Conservation (phyloP, 306 rosid genomes). For the Quercus bicolor region DNA sequence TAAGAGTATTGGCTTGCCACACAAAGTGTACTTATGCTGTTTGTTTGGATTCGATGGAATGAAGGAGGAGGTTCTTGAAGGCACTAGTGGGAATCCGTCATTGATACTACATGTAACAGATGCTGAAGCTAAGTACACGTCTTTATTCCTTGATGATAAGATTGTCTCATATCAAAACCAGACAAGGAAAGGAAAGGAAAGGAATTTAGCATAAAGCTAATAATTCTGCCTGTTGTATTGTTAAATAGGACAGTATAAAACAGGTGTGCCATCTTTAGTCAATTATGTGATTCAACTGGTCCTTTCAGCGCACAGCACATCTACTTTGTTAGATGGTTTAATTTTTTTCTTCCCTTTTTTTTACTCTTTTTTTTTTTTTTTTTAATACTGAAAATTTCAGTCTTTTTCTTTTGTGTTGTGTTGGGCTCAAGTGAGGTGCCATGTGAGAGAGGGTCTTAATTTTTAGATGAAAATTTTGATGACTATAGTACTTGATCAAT, state of each 20-base stretch:
- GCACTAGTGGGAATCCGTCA: background rate
- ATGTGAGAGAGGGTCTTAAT: no score
- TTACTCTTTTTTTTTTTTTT: no score
- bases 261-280: background rate
- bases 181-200: background rate
- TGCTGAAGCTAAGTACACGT: background rate
- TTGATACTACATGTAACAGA: background rate
- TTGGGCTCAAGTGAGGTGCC: no score
- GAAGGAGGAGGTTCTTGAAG: slow-evolving; percentile 20
- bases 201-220: background rate
- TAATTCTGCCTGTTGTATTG: background rate
- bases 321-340: background rate
- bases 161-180: background rate
- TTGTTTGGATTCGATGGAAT: background rate
- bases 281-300: background rate
- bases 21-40: background rate
- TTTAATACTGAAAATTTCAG: no score
- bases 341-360: no score
- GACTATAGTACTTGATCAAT: no score
- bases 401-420: no score
- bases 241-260: background rate
- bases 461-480: no score
- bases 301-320: background rate
- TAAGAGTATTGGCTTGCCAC: background rate
- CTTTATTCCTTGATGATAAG: slow-evolving; percentile 20